phyloP scores from a whole-genome alignment of 371 early-diverging fungal species.

The Dichotomocladium elegans region DNA sequence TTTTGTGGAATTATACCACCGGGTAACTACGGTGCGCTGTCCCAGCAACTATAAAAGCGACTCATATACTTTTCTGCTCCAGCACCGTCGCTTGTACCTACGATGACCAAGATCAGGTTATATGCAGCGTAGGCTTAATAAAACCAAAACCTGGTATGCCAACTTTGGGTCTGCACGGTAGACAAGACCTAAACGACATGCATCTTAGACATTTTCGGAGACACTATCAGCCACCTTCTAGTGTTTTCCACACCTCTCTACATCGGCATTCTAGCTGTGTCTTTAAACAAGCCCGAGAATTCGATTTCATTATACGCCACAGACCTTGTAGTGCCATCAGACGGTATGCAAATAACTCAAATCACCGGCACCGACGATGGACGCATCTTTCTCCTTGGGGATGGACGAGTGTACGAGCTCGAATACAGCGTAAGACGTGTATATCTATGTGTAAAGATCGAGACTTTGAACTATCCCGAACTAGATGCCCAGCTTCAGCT shows the following conservation, averaged over 20 bases:
- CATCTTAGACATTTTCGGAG: slow-evolving; percentile 69
- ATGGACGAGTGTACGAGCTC: slow-evolving; percentile 84
- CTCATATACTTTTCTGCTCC: background rate
- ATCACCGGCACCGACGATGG: slow-evolving; percentile 73
- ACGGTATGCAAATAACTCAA: slow-evolving; percentile 67
- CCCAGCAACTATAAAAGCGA: background rate
- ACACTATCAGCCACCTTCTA: slow-evolving; percentile 71
- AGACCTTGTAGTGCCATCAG: slow-evolving; percentile 67
- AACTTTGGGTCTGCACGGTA: too few species aligned
- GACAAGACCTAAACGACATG: too few species aligned
- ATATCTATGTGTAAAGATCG: too few species aligned
- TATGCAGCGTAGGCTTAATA: slow-evolving; percentile 74
- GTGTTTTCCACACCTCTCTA: slow-evolving; percentile 81
- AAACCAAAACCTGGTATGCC: slow-evolving; percentile 61
- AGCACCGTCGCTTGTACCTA: slow-evolving; percentile 64
- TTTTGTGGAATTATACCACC: slow-evolving; percentile 75
- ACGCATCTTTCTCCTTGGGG: slow-evolving; percentile 80
- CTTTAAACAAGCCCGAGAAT: slow-evolving; percentile 5
- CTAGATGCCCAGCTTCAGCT: too few species aligned
- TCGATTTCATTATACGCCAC: slow-evolving; percentile 57
- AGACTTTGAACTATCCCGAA: too few species aligned
- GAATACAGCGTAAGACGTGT: slow-evolving; percentile 57
- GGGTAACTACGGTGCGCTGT: slow-evolving; percentile 23
- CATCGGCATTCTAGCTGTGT: slow-evolving; percentile 70
- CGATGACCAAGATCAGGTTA: slow-evolving; percentile 85